phyloP scores from a whole-genome alignment of 352 stramenopile genomes.

The Globisporangium okanoganense region DNA sequence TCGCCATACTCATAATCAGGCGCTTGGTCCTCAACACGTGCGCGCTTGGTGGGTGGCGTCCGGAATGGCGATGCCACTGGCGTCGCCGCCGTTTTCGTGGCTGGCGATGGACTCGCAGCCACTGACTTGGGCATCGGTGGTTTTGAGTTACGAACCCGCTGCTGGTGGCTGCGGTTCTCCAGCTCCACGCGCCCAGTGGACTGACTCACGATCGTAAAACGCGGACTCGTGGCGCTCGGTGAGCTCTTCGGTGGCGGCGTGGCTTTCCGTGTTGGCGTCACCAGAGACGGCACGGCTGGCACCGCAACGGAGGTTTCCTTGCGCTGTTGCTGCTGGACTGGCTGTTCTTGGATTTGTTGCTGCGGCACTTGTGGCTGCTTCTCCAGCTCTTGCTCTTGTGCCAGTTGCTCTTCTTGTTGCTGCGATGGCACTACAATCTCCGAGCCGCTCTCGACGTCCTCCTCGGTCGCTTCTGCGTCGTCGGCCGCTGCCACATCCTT shows the following conservation, averaged over 20 bases:
- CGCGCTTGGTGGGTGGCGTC: not conserved
- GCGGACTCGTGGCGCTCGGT: not conserved
- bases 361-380: not conserved
- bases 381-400: not conserved
- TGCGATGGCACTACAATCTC: not conserved
- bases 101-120: not conserved
- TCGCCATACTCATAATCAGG: not conserved
- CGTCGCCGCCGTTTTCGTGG: not conserved
- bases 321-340: not conserved
- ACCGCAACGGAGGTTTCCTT: not conserved
- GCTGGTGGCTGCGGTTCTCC: constrained; percentile 9
- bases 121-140: not conserved
- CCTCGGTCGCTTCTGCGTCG: not conserved
- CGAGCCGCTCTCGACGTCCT: not conserved
- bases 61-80: not conserved
- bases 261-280: not conserved
- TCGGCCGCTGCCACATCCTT: not conserved
- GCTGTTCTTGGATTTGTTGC: not conserved
- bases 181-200: constrained; percentile 14
- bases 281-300: not conserved
- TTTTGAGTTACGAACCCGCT: not conserved
- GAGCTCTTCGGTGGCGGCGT: not conserved
- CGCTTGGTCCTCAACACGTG: not conserved
- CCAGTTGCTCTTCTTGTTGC: not conserved
- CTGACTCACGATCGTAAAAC: constrained; percentile 14